Evolutionary conservation across 225 moss, liverwort and hornwort species (phyloP).

Genomic region (Pseudoscleropodium purum): DNA sequence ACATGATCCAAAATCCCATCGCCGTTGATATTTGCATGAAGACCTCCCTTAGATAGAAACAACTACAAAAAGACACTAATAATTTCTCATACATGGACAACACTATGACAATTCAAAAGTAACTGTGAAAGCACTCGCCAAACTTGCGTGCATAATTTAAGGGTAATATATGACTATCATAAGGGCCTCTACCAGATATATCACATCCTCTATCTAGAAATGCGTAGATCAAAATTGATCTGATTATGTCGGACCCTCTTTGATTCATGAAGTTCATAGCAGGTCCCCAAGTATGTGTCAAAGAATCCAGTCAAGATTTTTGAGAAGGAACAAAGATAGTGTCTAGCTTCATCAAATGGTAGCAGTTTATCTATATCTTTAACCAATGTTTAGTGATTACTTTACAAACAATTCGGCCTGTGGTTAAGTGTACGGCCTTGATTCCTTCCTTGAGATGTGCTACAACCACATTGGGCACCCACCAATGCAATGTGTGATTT

Average conservation of each 20-base stretch:
- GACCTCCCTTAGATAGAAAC: constrained; percentile 63
- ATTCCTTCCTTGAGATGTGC: constrained; percentile 93
- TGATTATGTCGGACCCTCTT: not conserved
- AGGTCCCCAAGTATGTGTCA: not conserved
- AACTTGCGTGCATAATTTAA: not conserved
- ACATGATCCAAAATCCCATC: constrained; percentile 97
- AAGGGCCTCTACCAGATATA: not conserved
- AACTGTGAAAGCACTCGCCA: not conserved
- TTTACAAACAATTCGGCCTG: constrained; percentile 84
- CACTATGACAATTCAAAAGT: not conserved
- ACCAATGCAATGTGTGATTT: constrained; percentile 64
- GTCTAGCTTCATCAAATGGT: not conserved
- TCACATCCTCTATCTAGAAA: not conserved
- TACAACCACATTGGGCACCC: constrained; percentile 89
- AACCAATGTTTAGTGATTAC: constrained; percentile 25
- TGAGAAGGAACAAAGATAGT: not conserved
- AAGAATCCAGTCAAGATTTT: not conserved
- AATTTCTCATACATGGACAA: not conserved
- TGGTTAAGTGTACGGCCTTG: constrained; percentile 83
- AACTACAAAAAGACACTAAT: constrained; percentile 35
- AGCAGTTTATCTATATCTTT: not conserved
- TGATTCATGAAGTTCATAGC: not conserved
- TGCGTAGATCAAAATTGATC: not conserved
- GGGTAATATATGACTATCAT: not conserved
- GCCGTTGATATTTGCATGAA: constrained; percentile 93